Evolutionary conservation across 345 rosid species (phyloP).

Genomic region (Populus tremula): DNA sequence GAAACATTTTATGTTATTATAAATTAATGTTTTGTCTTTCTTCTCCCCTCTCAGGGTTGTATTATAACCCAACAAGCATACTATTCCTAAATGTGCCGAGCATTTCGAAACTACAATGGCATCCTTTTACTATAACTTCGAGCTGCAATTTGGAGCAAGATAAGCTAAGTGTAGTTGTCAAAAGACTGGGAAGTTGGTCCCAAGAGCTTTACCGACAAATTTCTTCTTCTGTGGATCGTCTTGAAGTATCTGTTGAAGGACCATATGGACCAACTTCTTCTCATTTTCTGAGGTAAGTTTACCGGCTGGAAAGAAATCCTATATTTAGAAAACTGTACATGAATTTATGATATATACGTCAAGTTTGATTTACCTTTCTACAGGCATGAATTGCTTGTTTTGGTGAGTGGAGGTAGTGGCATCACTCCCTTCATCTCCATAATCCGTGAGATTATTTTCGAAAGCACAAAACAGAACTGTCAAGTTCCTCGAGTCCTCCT

Average conservation of each 20-base stretch:
- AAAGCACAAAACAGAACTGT: slow-evolving; percentile 6
- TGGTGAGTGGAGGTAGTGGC: slow-evolving; percentile 31
- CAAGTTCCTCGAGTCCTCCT: slow-evolving; percentile 16
- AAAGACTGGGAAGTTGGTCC: slow-evolving; percentile 23
- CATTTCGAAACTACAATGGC: slow-evolving; percentile 32
- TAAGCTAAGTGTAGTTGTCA: slow-evolving; percentile 10
- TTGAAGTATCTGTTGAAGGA: slow-evolving; percentile 27
- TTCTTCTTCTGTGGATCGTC: slow-evolving; percentile 10
- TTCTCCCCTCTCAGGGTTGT: slow-evolving; percentile 12
- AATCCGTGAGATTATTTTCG: slow-evolving; percentile 22
- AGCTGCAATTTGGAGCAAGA: slow-evolving; percentile 20
- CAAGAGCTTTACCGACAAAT: slow-evolving; percentile 14
- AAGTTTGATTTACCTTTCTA: background rate
- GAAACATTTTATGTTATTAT: background rate
- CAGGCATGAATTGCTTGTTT: slow-evolving; percentile 25
- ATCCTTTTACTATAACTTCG: slow-evolving; percentile 25
- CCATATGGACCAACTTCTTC: slow-evolving; percentile 30
- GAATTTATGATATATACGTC: background rate
- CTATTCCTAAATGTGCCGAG: slow-evolving; percentile 14
- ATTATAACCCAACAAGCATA: slow-evolving; percentile 26
- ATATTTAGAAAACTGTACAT: background rate
- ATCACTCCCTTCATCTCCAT: slow-evolving; percentile 27
- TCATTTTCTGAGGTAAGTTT: slow-evolving; percentile 22
- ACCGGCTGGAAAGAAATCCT: background rate
- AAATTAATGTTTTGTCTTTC: background rate